Conservation (phyloP, 2,329 filamentous ascomycete species). For the Exserohilum turcica region DNA sequence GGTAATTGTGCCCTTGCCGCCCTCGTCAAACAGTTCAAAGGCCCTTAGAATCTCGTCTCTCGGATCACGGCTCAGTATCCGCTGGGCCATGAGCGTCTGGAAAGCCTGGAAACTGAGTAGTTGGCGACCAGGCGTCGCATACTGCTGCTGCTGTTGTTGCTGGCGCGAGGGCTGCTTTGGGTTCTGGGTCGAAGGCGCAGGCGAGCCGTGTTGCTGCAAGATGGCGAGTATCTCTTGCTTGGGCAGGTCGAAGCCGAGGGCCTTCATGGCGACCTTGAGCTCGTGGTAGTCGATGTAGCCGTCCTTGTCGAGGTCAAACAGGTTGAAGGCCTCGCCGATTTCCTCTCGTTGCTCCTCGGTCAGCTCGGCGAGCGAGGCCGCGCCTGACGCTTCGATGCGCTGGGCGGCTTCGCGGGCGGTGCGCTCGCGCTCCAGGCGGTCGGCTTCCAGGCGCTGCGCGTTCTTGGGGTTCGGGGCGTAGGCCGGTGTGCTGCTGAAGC, state of each 20-base stretch:
- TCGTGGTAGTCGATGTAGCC: constrained; percentile 96
- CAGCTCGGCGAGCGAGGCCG: constrained; percentile 61
- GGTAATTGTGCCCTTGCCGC: constrained; percentile 88
- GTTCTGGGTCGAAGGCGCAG: constrained; percentile 8
- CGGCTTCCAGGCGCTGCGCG: constrained; percentile 48
- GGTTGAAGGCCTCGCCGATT: constrained; percentile 92
- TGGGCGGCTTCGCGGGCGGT: constrained; percentile 43
- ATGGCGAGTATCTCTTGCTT: constrained; percentile 83
- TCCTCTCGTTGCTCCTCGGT: constrained; percentile 91
- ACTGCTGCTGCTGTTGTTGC: constrained; percentile 18
- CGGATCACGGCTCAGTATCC: constrained; percentile 82
- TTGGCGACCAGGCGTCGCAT: constrained; percentile 57
- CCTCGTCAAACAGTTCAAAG: constrained; percentile 91
- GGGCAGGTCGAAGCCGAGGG: constrained; percentile 88
- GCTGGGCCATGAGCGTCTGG: constrained; percentile 73
- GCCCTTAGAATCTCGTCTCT: constrained; percentile 89
- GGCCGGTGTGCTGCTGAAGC: constrained; percentile 38
- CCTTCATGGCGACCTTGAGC: constrained; percentile 93
- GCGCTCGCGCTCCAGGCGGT: constrained; percentile 50
- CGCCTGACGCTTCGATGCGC: constrained; percentile 51
- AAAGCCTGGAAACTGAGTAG: constrained; percentile 75
- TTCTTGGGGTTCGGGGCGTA: constrained; percentile 53
- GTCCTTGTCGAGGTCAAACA: constrained; percentile 97
- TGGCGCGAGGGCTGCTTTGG: constrained; percentile 3
- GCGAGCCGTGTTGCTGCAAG: constrained; percentile 74